phyloP scores from a whole-genome alignment of 106 monocot genomes.

The Narthecium ossifragum region DNA sequence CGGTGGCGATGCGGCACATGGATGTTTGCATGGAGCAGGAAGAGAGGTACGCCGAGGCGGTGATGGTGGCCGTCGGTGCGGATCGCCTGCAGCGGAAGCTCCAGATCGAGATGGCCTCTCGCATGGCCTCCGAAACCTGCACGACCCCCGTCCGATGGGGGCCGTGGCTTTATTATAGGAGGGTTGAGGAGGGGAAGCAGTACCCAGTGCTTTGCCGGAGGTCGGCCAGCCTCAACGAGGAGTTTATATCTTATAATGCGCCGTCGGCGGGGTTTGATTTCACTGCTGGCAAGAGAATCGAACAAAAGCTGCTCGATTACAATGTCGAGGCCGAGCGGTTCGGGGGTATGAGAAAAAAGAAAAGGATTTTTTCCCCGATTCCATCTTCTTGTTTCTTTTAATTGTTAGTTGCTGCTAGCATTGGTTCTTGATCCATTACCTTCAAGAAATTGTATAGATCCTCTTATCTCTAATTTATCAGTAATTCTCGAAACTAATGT shows the following conservation, averaged over 20 bases:
- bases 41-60: slow-evolving; percentile 83
- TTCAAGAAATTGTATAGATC: no score
- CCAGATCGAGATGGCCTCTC: slow-evolving; percentile 84
- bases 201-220: slow-evolving; percentile 80
- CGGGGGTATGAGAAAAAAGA: slow-evolving; percentile 50
- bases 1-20: slow-evolving; percentile 89
- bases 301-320: slow-evolving; percentile 88
- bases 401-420: not conserved
- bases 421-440: no score
- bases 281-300: slow-evolving; percentile 68
- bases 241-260: slow-evolving; percentile 67
- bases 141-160: slow-evolving; percentile 84
- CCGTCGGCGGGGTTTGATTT: slow-evolving; percentile 81
- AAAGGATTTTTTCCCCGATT: no score
- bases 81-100: slow-evolving; percentile 72
- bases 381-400: not conserved
- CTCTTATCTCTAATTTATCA: no score
- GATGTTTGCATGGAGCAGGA: slow-evolving; percentile 86
- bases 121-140: slow-evolving; percentile 64
- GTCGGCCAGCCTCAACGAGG: slow-evolving; percentile 64
- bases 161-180: slow-evolving; percentile 85
- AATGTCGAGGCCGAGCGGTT: slow-evolving; percentile 80
- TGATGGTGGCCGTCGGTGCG: slow-evolving; percentile 45
- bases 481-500: no score
- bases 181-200: slow-evolving; percentile 85